Base-by-base conservation (phyloP, 257 asterid species). In the Gardenia jasminoides region DNA sequence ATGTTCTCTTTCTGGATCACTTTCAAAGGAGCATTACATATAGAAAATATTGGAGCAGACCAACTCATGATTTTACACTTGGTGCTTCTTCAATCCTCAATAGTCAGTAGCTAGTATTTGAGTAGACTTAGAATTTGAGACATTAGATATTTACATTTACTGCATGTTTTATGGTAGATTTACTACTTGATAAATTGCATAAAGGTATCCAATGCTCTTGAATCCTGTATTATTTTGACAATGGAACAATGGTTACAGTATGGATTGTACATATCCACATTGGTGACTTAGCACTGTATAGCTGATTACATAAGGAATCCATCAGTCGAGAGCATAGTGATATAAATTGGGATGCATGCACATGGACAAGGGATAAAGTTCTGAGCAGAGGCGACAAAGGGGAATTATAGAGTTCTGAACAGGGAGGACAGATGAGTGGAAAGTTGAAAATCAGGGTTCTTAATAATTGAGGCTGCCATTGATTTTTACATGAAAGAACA, bases 341-440 rank as follows among this genome's bases (percentile, higher is more conserved):
- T 31, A 7, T 36, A 67, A 10, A 13, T 22, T 16, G 15, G 43
- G 74, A 69, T 70, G 33, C 74, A 43, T 71, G 76, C 76, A 71
- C 43, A 47, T 47, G 62, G 62, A 71, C n/a, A 71, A 47, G 62
- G 76, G 47, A 71, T 46, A 71, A 70, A 70, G 74, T 70, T 70
- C 74, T 70, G 36, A 70, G 30, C 43, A 11, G 26, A 70, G 41
- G 22, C 3, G 59, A 70, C 75, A 44, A 67, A 52, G 77, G 33
- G 67, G 47, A 48, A 13, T 17, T 5, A 33, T 73, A 4, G 20
- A 72, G 26, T 72, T 50, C 41, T 26, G 65, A 48, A 72, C 36
- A 48, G 47, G 11, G 31, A 0, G 15, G 31, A n/a, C 61, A 59
- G 30, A 24, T 6, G 65, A 39, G 36, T 66, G 70, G 46, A 44